phyloP scores from a whole-genome alignment of 2,329 filamentous ascomycete genomes.

The Talaromyces sp. region DNA sequence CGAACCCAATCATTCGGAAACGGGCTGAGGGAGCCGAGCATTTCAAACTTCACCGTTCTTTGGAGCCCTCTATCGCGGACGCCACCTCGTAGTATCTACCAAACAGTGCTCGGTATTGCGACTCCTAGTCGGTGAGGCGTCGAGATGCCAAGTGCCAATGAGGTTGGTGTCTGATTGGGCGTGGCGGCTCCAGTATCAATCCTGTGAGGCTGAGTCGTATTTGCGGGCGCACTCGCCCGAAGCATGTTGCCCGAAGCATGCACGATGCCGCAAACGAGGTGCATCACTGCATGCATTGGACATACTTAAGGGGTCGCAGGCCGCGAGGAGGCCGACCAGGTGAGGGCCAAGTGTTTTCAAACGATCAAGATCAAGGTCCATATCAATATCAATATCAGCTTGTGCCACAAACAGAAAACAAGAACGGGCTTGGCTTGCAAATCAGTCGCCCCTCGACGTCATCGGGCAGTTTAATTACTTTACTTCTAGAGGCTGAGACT shows the following conservation, averaged over 20 bases:
- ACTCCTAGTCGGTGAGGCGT: not conserved
- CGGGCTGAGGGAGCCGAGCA: not conserved
- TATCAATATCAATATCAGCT: not conserved
- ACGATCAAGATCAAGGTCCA: too few relatives aligned
- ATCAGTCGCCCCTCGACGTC: conserved; percentile 5
- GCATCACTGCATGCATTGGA: not conserved
- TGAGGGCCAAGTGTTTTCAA: not conserved
- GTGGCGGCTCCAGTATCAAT: not conserved
- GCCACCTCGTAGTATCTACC: too few relatives aligned
- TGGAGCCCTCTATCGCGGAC: not conserved
- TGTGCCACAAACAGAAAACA: not conserved
- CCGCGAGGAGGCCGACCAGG: not conserved
- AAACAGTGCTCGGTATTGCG: not conserved
- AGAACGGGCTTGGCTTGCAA: not conserved
- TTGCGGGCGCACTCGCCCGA: not conserved
- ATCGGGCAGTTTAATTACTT: not conserved
- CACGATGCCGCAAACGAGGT: not conserved
- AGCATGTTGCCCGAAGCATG: not conserved
- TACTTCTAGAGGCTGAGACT: not conserved
- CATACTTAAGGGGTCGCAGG: not conserved
- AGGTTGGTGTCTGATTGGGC: not conserved
- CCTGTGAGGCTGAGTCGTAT: not conserved
- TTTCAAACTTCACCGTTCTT: not conserved
- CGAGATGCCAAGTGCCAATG: not conserved
- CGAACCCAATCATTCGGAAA: not conserved